These are phyloP conservation scores for Scolecobasidium constrictum DNA, from an alignment of 2,329 filamentous ascomycete genomes.

Conservation along the genomic window DNA sequence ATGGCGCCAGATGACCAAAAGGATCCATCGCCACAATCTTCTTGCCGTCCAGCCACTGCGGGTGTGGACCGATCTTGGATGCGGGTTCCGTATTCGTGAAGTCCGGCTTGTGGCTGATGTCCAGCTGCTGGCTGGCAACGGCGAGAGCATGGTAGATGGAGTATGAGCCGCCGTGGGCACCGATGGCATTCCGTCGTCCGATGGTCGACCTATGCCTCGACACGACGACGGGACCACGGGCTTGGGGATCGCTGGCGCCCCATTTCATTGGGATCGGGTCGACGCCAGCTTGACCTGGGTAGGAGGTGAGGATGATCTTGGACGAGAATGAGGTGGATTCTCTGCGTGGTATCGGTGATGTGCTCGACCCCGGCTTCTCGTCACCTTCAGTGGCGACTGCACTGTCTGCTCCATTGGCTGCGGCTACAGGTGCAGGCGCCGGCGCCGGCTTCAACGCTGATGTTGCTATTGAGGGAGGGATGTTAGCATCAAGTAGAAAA, in stretches of 20 bases:
- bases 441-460: no score
- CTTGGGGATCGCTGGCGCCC: conserved; percentile 64
- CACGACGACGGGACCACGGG: conserved; percentile 81
- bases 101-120: conserved; percentile 67
- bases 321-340: conserved; percentile 34
- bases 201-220: conserved; percentile 67
- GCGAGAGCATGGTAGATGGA: conserved; percentile 92
- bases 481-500: no score
- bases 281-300: conserved; percentile 88
- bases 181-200: conserved; percentile 65
- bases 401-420: no score
- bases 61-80: conserved; percentile 77
- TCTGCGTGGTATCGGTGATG: conserved; percentile 18
- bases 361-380: not conserved
- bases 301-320: conserved; percentile 66
- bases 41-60: conserved; percentile 77
- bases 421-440: no score
- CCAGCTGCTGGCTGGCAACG: conserved; percentile 80
- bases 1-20: conserved; percentile 75
- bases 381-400: no score
- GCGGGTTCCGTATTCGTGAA: conserved; percentile 85
- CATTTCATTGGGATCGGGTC: conserved; percentile 82
- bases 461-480: no score
- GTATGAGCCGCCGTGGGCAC: conserved; percentile 80
- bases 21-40: conserved; percentile 99